Conservation (phyloP, 2,329 filamentous ascomycete genomes). For the Dactylella cylindrospora region DNA sequence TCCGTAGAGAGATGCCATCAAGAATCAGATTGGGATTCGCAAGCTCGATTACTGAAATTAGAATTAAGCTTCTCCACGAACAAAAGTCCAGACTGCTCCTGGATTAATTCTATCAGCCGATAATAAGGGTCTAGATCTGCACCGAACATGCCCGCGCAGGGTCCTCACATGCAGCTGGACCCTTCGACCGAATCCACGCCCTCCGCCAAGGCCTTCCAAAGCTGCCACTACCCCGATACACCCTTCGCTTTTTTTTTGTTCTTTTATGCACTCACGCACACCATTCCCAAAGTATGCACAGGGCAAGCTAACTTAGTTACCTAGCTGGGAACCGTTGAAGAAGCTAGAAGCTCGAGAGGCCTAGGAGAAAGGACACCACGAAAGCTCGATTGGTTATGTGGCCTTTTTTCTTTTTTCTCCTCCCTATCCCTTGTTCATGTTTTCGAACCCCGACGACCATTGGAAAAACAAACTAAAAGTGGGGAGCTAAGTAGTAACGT, state of each 20-base stretch:
- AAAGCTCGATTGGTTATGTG: too few relatives aligned
- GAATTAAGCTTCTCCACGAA: conserved; percentile 10
- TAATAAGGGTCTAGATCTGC: conserved; percentile 31
- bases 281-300: conserved; percentile 17
- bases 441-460: too few relatives aligned
- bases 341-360: too few relatives aligned
- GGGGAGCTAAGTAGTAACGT: too few relatives aligned
- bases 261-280: conserved; percentile 37
- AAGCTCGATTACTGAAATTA: conserved; percentile 27
- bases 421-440: too few relatives aligned
- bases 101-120: conserved; percentile 15
- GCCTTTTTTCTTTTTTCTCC: too few relatives aligned
- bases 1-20: conserved; percentile 11
- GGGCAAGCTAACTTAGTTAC: conserved; percentile 6
- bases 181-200: conserved; percentile 34
- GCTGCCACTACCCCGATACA: too few relatives aligned
- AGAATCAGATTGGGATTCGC: background rate
- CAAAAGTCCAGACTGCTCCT: conserved; percentile 27
- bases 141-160: conserved; percentile 10
- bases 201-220: conserved; percentile 15
- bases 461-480: too few relatives aligned
- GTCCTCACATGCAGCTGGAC: conserved; percentile 28
- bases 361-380: too few relatives aligned
- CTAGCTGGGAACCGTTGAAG: conserved; percentile 25
- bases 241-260: conserved; percentile 20